Base-by-base conservation (phyloP, 805 yeast species). In the Yueomyces sinensis region DNA sequence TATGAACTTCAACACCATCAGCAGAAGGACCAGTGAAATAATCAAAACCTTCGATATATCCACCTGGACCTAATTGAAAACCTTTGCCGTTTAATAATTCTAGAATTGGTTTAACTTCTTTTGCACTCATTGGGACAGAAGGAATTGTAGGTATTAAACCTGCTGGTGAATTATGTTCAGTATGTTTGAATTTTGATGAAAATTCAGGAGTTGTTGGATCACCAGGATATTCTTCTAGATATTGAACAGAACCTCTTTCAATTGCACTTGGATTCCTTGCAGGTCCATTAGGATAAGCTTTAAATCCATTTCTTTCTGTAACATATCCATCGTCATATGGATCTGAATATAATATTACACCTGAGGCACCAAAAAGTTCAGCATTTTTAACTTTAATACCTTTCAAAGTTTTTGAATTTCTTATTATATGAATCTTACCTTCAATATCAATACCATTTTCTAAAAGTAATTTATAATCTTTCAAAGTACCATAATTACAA, bases 171-270 rank as follows among this genome's bases (percentile, higher is more conserved):
- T 52, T 38, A 32, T 72, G 47, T 37, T 58, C 65, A 27, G 60
- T 55, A 29, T 61, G 49, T 6, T 49, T 49, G 13, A 39, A 41
- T 22, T 67, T 68, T 17, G 81, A 70, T 2, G 82, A 68, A 58
- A 71, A 72, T 3, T 82, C 83, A 6, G 83, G 82, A 2, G 86
- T 76, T 0, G 86, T 74, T 25, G 87, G 87, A 49, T 79, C 89
- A 11, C 87, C 87, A 0, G 86, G 83, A 33, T 65, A 63, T 23
- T 70, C 71, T 3, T 74, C 67, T 37, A 74, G 61, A 40, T 62
- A 73, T 39, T 65, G 72, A 1, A 71, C 76, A 7, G 81, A 66
- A 3, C 75, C 79, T 48, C 82, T 63, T 45, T 75, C 75, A 19
- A 79, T 70, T 7, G 76, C 62, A 34, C 68, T 59, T 27, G 74